Evolutionary conservation across 2,329 filamentous ascomycete genomes (phyloP).

Genomic region (Apiospora sp.): DNA sequence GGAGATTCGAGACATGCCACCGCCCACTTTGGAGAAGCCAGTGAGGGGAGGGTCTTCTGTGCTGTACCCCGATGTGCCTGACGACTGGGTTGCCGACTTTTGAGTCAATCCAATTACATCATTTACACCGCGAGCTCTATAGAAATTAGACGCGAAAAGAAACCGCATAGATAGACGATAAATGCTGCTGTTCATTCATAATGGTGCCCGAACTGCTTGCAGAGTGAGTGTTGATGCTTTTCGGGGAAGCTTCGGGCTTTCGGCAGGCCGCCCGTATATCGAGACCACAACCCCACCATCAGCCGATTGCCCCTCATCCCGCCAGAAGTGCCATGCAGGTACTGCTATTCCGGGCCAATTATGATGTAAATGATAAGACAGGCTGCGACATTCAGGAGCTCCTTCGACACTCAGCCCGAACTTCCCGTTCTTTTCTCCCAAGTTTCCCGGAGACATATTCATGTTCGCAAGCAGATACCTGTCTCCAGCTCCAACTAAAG

Average conservation of each 20-base stretch:
- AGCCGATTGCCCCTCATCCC: neutral
- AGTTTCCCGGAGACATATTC: neutral
- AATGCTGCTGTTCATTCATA: neutral
- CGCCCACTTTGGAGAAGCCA: neutral
- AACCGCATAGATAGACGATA: neutral
- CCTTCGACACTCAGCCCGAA: neutral
- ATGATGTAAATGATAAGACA: conserved; percentile 11
- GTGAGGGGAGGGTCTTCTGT: neutral
- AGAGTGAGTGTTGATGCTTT: neutral
- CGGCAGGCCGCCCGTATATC: neutral
- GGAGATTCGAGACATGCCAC: conserved; percentile 1
- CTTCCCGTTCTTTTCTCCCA: neutral
- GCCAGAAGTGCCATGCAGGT: neutral
- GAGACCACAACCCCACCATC: conserved; percentile 4
- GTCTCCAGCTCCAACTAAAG: neutral
- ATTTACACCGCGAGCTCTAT: neutral
- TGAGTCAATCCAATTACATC: neutral
- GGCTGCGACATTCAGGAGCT: neutral
- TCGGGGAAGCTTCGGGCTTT: neutral
- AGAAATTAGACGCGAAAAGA: neutral
- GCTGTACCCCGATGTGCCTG: neutral
- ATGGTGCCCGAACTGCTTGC: neutral
- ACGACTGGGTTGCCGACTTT: neutral
- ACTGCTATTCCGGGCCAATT: neutral
- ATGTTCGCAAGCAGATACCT: neutral